These are phyloP conservation scores for Penicillium daleae DNA, from an alignment of 495 filamentous ascomycete species.

Conservation along the genomic window DNA sequence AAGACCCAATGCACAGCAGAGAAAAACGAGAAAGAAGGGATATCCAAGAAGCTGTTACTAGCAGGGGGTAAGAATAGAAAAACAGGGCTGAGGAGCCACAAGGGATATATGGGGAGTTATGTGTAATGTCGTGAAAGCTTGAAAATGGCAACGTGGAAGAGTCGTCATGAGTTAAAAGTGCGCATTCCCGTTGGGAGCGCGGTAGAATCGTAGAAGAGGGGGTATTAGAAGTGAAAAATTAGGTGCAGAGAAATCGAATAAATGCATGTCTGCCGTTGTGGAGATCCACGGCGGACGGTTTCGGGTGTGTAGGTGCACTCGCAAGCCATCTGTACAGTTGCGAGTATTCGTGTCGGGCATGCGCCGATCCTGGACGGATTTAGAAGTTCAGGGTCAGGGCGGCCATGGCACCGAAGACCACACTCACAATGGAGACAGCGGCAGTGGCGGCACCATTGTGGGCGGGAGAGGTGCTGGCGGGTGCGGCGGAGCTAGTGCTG, in stretches of 20 bases:
- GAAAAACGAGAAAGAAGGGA: slow-evolving; percentile 23
- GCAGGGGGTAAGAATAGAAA: slow-evolving; percentile 18
- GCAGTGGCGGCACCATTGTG: slow-evolving; percentile 28
- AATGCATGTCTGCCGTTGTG: slow-evolving; percentile 21
- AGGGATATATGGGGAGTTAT: slow-evolving; percentile 24
- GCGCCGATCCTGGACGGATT: slow-evolving; percentile 6
- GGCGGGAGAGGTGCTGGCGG: slow-evolving; percentile 20
- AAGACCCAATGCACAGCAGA: slow-evolving; percentile 29
- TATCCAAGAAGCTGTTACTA: slow-evolving; percentile 30
- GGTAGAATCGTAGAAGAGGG: slow-evolving; percentile 20
- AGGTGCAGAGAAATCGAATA: slow-evolving; percentile 19
- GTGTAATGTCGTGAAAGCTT: slow-evolving; percentile 29
- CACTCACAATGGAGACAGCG: slow-evolving; percentile 31
- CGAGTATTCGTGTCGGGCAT: slow-evolving; percentile 11
- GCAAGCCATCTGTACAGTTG: slow-evolving; percentile 21
- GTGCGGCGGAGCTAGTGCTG: slow-evolving; percentile 15
- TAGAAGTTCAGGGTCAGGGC: slow-evolving; percentile 33
- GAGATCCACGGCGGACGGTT: slow-evolving; percentile 7
- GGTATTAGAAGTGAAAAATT: slow-evolving; percentile 16
- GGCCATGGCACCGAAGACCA: slow-evolving; percentile 36
- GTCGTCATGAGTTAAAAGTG: slow-evolving; percentile 24
- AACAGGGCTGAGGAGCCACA: slow-evolving; percentile 31
- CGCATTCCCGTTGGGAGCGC: slow-evolving; percentile 12
- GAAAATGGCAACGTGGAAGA: slow-evolving; percentile 31
- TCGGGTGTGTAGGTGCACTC: slow-evolving; percentile 3